Base-by-base conservation (phyloP, 257 asterid genomes). In the Haberlea rhodopensis region DNA sequence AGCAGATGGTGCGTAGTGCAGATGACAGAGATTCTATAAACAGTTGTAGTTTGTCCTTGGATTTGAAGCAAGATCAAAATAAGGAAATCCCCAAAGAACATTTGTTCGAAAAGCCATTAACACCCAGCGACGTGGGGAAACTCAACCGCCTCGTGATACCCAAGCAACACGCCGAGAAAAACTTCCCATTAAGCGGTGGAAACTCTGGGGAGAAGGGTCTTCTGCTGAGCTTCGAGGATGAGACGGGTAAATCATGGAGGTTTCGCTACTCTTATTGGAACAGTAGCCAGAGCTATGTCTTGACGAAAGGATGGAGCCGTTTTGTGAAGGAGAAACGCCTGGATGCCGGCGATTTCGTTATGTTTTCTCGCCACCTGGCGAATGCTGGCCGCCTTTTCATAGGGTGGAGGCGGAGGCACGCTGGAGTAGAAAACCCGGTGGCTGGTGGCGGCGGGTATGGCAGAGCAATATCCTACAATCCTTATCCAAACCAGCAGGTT, bases 81-180 rank as follows among this genome's bases (percentile, higher is more conserved):
- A 53, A 20, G 21, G 2, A 16, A 6, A 53, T 20, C 1, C 53
- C 59, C 25, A 72, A 78, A 62, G 82, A 80, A 18, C 76, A 82
- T 9, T 29, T 91, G 77, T 91, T 91, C 78, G 98, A 88, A 80
- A 91, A 91, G 76, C 81, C 95, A 45, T 59, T 91, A 69, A 91
- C 98, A 56, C 98, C 96, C 3, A 89, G 98, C 65, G 98, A 89
- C 65, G 98, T 91, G 20, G 98, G 98, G 1, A 89, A 91, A 79
- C 90, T 91, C 11, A 91, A 91, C 80, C 94, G 98, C 11, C 88
- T 91, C 9, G 98, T 91, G 4, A 91, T 91, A 26, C 98, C 98
- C 0, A 91, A 91, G 71, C 98, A 91, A 53, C 87, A 91, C 68
- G 98, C 98, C 3, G 98, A 88, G 80, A 86, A 85, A 70, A 85